Evolutionary conservation across 164 flowering plant species (phyloP).

Genomic region (Stephania yunnanensis): DNA sequence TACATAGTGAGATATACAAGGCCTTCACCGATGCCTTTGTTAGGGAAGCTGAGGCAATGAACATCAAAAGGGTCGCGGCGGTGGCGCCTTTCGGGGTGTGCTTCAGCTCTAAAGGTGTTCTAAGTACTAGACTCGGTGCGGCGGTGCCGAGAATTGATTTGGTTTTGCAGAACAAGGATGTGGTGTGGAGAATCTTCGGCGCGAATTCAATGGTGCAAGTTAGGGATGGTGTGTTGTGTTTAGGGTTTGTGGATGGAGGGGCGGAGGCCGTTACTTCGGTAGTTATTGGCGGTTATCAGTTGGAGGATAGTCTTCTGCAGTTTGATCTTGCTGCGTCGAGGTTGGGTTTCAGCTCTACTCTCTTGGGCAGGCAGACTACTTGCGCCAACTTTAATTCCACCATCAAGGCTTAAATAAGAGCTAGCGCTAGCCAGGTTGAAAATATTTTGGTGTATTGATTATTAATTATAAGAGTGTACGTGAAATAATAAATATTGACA

Average conservation of each 20-base stretch:
- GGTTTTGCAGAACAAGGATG: constrained; percentile 25
- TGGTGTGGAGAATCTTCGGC: constrained; percentile 34
- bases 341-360: constrained; percentile 32
- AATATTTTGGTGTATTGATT: no score
- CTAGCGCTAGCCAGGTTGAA: no score
- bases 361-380: constrained; percentile 25
- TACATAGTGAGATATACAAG: constrained; percentile 33
- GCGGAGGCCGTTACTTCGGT: constrained; percentile 26
- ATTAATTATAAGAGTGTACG: no score
- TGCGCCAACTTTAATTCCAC: constrained; percentile 42
- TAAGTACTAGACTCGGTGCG: constrained; percentile 27
- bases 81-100: constrained; percentile 34
- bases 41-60: constrained; percentile 12
- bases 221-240: constrained; percentile 26
- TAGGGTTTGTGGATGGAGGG: constrained; percentile 41
- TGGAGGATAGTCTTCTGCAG: constrained; percentile 31
- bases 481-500: no score
- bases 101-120: constrained; percentile 20
- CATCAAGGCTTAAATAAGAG: constrained; percentile 10
- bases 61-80: constrained; percentile 21
- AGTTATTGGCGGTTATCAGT: constrained; percentile 36
- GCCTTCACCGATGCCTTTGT: constrained; percentile 27
- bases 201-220: constrained; percentile 38
- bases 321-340: constrained; percentile 34
- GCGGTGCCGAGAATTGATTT: constrained; percentile 36